phyloP scores from a whole-genome alignment of 345 rosid species.

The Orychophragmus violaceus region DNA sequence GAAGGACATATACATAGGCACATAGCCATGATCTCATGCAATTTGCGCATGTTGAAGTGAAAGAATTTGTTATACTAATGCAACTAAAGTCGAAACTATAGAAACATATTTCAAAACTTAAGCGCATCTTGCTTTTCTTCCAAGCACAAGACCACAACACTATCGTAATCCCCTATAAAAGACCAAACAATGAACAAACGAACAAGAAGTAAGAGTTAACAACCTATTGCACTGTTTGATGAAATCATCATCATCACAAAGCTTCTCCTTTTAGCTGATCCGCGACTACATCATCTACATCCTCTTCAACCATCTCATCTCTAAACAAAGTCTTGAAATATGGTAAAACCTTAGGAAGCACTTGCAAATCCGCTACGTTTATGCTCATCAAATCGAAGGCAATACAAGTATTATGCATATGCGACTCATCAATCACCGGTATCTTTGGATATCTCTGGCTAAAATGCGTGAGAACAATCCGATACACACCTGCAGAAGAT shows the following conservation, averaged over 20 bases:
- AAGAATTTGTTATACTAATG: not conserved
- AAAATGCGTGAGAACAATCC: slow-evolving; percentile 89
- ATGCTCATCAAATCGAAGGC: slow-evolving; percentile 93
- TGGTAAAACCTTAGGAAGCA: slow-evolving; percentile 74
- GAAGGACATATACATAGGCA: no score
- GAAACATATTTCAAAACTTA: not conserved
- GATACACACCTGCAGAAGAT: slow-evolving; percentile 53
- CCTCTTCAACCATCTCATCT: slow-evolving; percentile 63
- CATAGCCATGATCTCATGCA: no score
- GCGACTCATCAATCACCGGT: slow-evolving; percentile 63
- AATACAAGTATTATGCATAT: slow-evolving; percentile 90
- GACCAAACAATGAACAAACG: not conserved
- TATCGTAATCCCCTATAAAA: slow-evolving; percentile 3
- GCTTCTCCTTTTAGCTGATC: slow-evolving; percentile 33
- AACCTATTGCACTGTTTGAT: not conserved
- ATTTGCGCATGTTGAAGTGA: not conserved
- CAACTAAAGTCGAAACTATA: not conserved
- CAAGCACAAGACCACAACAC: not conserved
- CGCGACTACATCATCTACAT: slow-evolving; percentile 39
- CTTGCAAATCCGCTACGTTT: slow-evolving; percentile 75
- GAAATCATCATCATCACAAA: slow-evolving; percentile 13
- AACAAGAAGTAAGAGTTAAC: not conserved
- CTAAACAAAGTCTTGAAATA: slow-evolving; percentile 70
- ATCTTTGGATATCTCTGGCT: slow-evolving; percentile 95
- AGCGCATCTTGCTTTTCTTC: not conserved